phyloP scores from a whole-genome alignment of 1,139 yeast species.

The Candida tropicalis region DNA sequence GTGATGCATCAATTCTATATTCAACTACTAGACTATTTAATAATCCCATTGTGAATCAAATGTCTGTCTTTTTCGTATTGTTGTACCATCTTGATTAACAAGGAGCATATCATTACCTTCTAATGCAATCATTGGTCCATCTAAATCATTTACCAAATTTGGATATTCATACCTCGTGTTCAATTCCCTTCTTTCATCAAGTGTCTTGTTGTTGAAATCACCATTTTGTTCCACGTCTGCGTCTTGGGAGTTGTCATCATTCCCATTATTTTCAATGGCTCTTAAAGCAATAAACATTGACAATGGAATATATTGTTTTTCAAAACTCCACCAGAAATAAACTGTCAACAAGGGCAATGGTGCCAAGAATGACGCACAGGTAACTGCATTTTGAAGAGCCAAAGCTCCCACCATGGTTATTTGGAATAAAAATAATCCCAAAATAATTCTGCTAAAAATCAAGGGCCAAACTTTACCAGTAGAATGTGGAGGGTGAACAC shows the following conservation, averaged over 20 bases:
- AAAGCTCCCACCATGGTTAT: conserved; percentile 90
- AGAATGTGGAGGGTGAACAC: conserved; percentile 72
- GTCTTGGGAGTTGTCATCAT: conserved; percentile 4
- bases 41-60: conserved; percentile 18
- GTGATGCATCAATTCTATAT: conserved; percentile 3
- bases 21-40: conserved; percentile 2
- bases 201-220: conserved; percentile 34
- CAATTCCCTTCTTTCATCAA: conserved; percentile 69
- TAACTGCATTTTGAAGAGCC: conserved; percentile 76
- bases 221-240: conserved; percentile 17
- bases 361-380: conserved; percentile 66
- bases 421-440: conserved; percentile 69
- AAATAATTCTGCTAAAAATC: conserved; percentile 57
- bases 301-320: conserved; percentile 77
- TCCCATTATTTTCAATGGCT: conserved; percentile 34
- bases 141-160: conserved; percentile 63
- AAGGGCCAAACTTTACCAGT: conserved; percentile 75
- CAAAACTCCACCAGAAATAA: conserved; percentile 76
- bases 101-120: conserved; percentile 65
- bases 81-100: conserved; percentile 59
- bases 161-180: conserved; percentile 80
- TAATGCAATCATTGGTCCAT: conserved; percentile 79
- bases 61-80: conserved; percentile 21
- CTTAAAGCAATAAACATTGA: conserved; percentile 85
- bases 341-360: conserved; percentile 77